Base-by-base conservation (phyloP, 306 rosid genomes). In the Sophora flavescens region DNA sequence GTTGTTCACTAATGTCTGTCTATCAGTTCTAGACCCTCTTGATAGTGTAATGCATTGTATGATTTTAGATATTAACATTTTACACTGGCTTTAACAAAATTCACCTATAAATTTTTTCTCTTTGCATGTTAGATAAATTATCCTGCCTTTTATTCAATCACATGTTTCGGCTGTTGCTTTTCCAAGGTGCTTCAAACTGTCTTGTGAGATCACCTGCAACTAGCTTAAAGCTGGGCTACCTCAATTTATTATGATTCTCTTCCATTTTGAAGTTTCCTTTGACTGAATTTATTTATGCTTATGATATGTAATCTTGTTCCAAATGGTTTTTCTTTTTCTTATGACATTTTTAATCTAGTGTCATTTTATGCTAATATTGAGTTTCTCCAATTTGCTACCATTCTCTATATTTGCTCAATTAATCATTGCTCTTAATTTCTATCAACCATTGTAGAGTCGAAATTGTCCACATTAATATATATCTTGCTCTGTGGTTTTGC, bases 281-380 rank as follows among this genome's bases (percentile, higher is more conserved):
- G 47, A 12, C 8, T 63, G 61, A 63, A 62, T n/a, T n/a, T n/a
- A n/a, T n/a, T n/a, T n/a, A n/a, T n/a, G n/a, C n/a, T n/a, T n/a
- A n/a, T n/a, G n/a, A n/a, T 12, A 26, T 77, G 38, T 35, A 30
- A 54, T 66, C 47, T 54, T 57, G 76, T 59, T 41, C 42, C 63
- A 3, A 13, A 28, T 1, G 30, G 1, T 28, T 28, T 28, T 28
- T 44, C 5, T 9, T 44, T 14, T 14, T 14, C 14, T 28, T 28
- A 1, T 28, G 30, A 28, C 30, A 28, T n/a, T 78, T 48, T 63
- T 63, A 69, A 11, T 28, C 68, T 17, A 33, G 28, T 47, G 14
- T 39, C 22, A 56, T 28, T 45, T 65, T 74, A 47, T 30, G 69
- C 33, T 13, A 32, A 16, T 35, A 33, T 52, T 8, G 32, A 35